Conservation (phyloP, 306 rosid genomes). For the Rosa chinensis region DNA sequence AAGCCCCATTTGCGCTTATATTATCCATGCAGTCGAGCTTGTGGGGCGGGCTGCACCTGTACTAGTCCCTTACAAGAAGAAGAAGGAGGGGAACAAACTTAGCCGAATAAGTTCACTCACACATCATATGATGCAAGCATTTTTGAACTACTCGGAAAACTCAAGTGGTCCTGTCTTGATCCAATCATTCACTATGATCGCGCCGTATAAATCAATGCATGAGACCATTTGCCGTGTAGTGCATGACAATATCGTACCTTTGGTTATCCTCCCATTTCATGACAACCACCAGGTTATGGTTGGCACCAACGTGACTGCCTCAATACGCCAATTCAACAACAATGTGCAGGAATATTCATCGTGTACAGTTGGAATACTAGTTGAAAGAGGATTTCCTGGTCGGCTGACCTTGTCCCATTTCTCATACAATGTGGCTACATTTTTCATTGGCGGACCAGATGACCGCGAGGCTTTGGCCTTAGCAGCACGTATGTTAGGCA, state of each 20-base stretch:
- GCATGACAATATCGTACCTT: conserved; percentile 35
- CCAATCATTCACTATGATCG: conserved; percentile 42
- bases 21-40: conserved; percentile 47
- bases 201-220: conserved; percentile 62
- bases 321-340: conserved; percentile 38
- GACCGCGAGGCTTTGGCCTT: conserved; percentile 61
- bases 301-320: background rate
- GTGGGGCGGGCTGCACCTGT: conserved; percentile 39
- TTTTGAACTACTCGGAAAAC: conserved; percentile 47
- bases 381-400: conserved; percentile 37
- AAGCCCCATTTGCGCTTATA: conserved; percentile 39
- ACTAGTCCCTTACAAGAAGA: conserved; percentile 38
- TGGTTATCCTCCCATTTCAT: conserved; percentile 57
- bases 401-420: background rate
- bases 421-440: conserved; percentile 32
- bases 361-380: conserved; percentile 62
- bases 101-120: conserved; percentile 23
- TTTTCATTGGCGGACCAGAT: conserved; percentile 59
- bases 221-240: conserved; percentile 41
- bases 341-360: conserved; percentile 33
- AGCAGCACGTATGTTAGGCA: conserved; percentile 43
- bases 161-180: conserved; percentile 32
- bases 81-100: background rate
- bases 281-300: conserved; percentile 12
- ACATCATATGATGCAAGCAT: conserved; percentile 53